Base-by-base conservation (phyloP, 352 stramenopile species). In the Peronospora belbahrii region DNA sequence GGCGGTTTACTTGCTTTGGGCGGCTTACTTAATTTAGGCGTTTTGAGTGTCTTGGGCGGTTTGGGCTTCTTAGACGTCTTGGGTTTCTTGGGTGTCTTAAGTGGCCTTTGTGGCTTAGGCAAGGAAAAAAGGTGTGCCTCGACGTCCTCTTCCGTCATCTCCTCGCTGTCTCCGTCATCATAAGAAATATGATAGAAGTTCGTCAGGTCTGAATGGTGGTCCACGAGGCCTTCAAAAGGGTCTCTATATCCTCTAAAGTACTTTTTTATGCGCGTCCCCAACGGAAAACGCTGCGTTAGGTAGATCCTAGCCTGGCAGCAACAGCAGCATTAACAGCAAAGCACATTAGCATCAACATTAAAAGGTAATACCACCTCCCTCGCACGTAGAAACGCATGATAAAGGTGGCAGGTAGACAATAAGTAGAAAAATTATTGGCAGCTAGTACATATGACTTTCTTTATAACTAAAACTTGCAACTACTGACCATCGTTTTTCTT, bases 61-160 rank as follows among this genome's bases (percentile, higher is more conserved):
- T 53, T 59, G 20, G 56, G 61, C 10, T n/a, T n/a, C n/a, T n/a
- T n/a, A n/a, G n/a, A n/a, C n/a, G n/a, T n/a, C n/a, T n/a, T n/a
- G n/a, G n/a, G n/a, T n/a, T n/a, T n/a, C 32, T 65, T 62, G 22
- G 50, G 7, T 14, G 47, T 23, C 37, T 59, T 55, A 13, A 40
- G 42, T 10, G 52, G 34, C 15, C 31, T 43, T 10, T 14, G 31
- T 35, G 45, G 37, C 18, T 53, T 59, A 24, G 56, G 61, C 10
- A 58, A 7, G n/a, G 31, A 42, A 10, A 61, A 18, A 8, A 73
- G 66, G 39, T 88, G 50, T 6, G 24, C 37, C 17, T 80, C 58
- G 14, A 89, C 56, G 33, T 89, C 77, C 13, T 74, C 64, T 45
- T 89, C 77, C 1, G 74, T 87, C 77, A 89, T 89, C 46, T 89